Evolutionary conservation across 2,329 filamentous ascomycete genomes (phyloP).

Genomic region (Sphaerulina vaccinii): DNA sequence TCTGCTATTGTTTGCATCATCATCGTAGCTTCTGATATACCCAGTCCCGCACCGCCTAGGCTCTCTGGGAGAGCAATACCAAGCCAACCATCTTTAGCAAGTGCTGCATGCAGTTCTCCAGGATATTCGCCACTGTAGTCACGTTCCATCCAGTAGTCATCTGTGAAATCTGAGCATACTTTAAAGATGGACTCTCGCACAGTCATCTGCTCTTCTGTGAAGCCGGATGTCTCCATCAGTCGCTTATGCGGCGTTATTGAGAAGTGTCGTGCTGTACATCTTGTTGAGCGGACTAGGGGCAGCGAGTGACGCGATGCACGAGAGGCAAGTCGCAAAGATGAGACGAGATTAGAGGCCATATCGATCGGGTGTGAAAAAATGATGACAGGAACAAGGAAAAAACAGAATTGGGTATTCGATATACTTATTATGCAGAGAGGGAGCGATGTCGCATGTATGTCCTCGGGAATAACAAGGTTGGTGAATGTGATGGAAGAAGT

Average conservation of each 20-base stretch:
- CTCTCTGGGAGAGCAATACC: constrained; percentile 75
- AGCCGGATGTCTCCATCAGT: constrained; percentile 71
- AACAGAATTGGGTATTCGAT: too few species aligned
- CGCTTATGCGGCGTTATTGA: constrained; percentile 32
- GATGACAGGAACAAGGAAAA: background rate
- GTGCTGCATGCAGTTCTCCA: constrained; percentile 68
- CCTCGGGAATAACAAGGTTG: constrained; percentile 3
- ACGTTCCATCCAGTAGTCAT: constrained; percentile 73
- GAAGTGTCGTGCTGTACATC: constrained; percentile 33
- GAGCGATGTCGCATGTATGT: background rate
- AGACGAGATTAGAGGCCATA: constrained; percentile 26
- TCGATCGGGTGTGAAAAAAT: too few species aligned
- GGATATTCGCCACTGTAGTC: constrained; percentile 72
- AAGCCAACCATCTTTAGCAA: constrained; percentile 76
- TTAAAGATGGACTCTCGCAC: constrained; percentile 69
- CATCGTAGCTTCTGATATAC: constrained; percentile 78
- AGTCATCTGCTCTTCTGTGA: constrained; percentile 69
- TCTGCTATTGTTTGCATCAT: constrained; percentile 71
- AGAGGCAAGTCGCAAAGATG: constrained; percentile 13
- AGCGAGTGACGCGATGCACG: background rate
- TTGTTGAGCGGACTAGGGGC: constrained; percentile 16
- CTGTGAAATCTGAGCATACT: constrained; percentile 68
- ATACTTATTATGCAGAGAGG: background rate
- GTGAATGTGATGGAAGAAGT: background rate
- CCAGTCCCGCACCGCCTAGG: constrained; percentile 71